phyloP scores from a whole-genome alignment of 2,329 filamentous ascomycete genomes.

The Ophiobolus disseminans region DNA sequence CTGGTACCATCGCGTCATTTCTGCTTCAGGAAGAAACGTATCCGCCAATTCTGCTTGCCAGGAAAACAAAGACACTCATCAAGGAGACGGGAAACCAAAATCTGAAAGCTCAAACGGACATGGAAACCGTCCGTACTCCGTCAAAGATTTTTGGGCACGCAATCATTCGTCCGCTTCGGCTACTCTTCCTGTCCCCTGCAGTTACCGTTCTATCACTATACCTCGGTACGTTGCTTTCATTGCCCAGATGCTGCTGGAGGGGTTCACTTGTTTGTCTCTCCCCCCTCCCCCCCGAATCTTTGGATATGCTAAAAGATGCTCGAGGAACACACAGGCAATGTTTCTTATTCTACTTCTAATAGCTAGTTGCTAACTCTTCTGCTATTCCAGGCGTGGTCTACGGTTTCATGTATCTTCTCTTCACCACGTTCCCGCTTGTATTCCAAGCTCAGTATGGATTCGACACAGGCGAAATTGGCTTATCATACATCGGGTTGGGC shows the following conservation, averaged over 20 bases:
- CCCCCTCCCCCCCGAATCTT: no score
- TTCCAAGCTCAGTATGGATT: constrained; percentile 30
- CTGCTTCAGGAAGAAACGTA: constrained; percentile 71
- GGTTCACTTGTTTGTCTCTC: no score
- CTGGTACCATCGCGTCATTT: constrained; percentile 33
- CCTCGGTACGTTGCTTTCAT: no score
- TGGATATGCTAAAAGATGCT: no score
- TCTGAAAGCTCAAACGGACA: constrained; percentile 8
- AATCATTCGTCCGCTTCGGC: constrained; percentile 60
- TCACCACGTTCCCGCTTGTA: constrained; percentile 34
- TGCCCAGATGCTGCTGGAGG: no score
- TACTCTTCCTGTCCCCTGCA: constrained; percentile 57
- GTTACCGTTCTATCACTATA: constrained; percentile 20
- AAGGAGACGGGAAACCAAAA: constrained; percentile 17
- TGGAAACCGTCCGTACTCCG: constrained; percentile 7
- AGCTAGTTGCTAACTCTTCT: no score
- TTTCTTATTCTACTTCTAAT: no score
- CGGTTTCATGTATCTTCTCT: constrained; percentile 43
- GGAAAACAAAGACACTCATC: constrained; percentile 11
- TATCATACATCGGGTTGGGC: constrained; percentile 28
- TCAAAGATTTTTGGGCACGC: constrained; percentile 16
- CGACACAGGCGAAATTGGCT: constrained; percentile 19
- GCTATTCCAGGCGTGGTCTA: no score
- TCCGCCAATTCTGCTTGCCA: constrained; percentile 68
- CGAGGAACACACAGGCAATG: no score